Evolutionary conservation across 169 alveolate species (phyloP).

Genomic region (Theileria sp.): DNA sequence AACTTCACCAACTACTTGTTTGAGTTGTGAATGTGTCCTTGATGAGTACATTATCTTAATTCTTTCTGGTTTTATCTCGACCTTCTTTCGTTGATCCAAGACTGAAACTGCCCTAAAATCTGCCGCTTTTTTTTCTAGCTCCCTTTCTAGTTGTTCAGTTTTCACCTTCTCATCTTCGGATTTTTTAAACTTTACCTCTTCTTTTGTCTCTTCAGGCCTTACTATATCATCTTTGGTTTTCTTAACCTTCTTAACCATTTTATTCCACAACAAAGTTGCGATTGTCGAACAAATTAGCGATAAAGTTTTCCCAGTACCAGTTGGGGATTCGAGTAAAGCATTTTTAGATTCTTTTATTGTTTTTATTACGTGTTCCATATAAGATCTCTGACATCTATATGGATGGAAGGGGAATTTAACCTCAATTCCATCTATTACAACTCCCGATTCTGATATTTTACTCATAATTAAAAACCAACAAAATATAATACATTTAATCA

Average conservation of each 20-base stretch:
- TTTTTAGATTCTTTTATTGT: constrained; percentile 76
- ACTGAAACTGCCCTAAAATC: constrained; percentile 43
- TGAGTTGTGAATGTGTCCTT: constrained; percentile 90
- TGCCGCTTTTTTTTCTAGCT: constrained; percentile 24
- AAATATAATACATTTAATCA: background rate
- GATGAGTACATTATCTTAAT: constrained; percentile 87
- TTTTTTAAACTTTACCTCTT: background rate
- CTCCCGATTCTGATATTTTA: constrained; percentile 13
- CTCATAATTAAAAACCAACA: constrained; percentile 26
- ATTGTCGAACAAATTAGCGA: constrained; percentile 88
- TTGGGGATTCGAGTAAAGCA: constrained; percentile 94
- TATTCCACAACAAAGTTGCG: constrained; percentile 73
- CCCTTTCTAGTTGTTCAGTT: constrained; percentile 20
- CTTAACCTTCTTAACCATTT: constrained; percentile 67
- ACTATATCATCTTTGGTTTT: constrained; percentile 47
- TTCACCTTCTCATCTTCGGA: background rate
- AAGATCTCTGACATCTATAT: constrained; percentile 77
- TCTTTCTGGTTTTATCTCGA: constrained; percentile 17
- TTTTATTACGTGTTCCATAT: constrained; percentile 80
- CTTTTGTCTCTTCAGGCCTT: constrained; percentile 15
- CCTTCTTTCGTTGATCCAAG: constrained; percentile 20
- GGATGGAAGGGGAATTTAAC: constrained; percentile 87
- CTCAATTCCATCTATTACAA: constrained; percentile 58
- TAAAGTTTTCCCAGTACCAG: constrained; percentile 96
- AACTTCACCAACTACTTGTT: constrained; percentile 87